Conservation (phyloP, 345 rosid genomes). For the Alliaria petiolata region DNA sequence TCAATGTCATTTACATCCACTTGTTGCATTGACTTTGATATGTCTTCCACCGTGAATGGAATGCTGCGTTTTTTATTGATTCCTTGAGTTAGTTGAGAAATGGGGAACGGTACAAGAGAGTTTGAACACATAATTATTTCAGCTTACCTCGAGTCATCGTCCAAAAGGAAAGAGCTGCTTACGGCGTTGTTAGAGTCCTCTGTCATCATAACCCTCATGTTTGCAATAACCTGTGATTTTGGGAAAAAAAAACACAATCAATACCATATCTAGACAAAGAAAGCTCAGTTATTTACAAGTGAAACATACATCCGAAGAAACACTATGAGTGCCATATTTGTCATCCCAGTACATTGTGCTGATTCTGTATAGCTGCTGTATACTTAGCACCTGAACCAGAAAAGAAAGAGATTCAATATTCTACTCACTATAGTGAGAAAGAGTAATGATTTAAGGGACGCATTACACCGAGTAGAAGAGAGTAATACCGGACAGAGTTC, state of each 20-base stretch:
- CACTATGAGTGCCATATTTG: constrained; percentile 94
- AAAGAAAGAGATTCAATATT: neutral
- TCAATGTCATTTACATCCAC: constrained; percentile 86
- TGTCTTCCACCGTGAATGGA: constrained; percentile 96
- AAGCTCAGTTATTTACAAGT: constrained; percentile 2
- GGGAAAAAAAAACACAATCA: constrained; percentile 3
- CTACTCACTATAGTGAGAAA: neutral
- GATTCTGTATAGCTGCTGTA: constrained; percentile 93
- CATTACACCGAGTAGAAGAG: neutral
- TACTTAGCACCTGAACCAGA: constrained; percentile 75
- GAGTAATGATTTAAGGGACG: neutral
- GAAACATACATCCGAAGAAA: constrained; percentile 81
- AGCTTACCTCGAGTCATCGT: constrained; percentile 93
- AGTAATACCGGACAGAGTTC: constrained; percentile 83
- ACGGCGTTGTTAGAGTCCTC: constrained; percentile 94
- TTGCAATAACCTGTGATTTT: constrained; percentile 67
- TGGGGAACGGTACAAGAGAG: neutral
- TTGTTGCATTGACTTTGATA: constrained; percentile 89
- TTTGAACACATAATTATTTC: constrained; percentile 11
- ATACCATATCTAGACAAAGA: neutral
- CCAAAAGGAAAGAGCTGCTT: constrained; percentile 89
- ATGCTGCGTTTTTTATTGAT: constrained; percentile 53
- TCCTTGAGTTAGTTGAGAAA: constrained; percentile 8
- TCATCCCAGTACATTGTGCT: constrained; percentile 99
- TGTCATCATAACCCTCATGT: constrained; percentile 94